Evolutionary conservation across 441 rosid genomes (phyloP).

Genomic region (Pelargonium myrrhifolium): DNA sequence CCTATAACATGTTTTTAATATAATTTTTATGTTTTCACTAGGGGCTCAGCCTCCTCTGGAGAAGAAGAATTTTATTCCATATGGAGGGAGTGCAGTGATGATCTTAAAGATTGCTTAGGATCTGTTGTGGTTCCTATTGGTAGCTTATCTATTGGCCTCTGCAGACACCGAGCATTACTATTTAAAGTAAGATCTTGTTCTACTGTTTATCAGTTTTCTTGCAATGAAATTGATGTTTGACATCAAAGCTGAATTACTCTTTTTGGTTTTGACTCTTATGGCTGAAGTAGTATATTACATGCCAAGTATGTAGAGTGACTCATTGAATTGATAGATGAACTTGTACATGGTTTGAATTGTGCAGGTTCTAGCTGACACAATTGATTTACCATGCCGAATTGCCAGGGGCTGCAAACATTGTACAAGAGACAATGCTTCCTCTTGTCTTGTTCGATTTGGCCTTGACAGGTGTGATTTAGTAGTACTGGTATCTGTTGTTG

Average conservation of each 20-base stretch:
- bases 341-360: conserved; percentile 17
- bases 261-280: no score
- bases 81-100: conserved; percentile 78
- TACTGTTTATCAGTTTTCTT: conserved; percentile 9
- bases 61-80: conserved; percentile 59
- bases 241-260: no score
- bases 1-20: neutral
- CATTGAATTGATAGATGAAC: conserved; percentile 10
- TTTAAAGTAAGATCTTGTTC: conserved; percentile 65
- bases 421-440: conserved; percentile 74
- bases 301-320: neutral
- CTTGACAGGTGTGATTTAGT: conserved; percentile 62
- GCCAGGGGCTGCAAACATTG: conserved; percentile 96
- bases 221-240: no score
- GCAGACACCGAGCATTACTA: conserved; percentile 92
- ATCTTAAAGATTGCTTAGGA: conserved; percentile 71
- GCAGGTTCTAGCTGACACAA: conserved; percentile 84
- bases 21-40: conserved; percentile 24
- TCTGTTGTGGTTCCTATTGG: conserved; percentile 86
- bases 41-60: conserved; percentile 55
- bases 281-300: no score
- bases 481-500: conserved; percentile 9
- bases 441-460: conserved; percentile 94
- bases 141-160: conserved; percentile 79
- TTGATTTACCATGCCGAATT: conserved; percentile 94